These are phyloP conservation scores for Geranium incanum DNA, from an alignment of 441 rosid genomes.

Conservation along the genomic window DNA sequence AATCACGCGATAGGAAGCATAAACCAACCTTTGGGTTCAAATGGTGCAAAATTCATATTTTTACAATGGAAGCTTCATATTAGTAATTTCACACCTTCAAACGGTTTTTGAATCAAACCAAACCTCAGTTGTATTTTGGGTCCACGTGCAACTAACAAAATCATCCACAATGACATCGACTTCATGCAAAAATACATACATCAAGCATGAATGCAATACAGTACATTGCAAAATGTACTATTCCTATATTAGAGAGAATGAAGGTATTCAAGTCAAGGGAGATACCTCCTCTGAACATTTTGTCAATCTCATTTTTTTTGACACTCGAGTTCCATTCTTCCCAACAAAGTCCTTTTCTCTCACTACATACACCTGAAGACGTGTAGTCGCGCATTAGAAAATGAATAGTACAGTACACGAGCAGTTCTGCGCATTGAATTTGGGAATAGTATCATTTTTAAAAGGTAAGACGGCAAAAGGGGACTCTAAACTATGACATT, in stretches of 20 bases:
- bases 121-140: neutral
- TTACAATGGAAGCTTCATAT: neutral
- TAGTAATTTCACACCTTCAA: neutral
- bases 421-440: neutral
- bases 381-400: neutral
- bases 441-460: neutral
- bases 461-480: too few relatives aligned
- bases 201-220: neutral
- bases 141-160: neutral
- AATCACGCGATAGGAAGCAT: neutral
- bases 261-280: neutral
- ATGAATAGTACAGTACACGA: neutral
- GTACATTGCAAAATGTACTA: neutral
- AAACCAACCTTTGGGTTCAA: neutral
- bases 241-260: neutral
- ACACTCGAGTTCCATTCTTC: neutral
- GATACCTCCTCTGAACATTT: slow-evolving; percentile 1
- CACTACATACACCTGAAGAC: slow-evolving; percentile 2
- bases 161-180: neutral
- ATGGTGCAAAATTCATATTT: neutral
- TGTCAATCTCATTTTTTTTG: neutral
- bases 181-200: neutral
- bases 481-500: too few relatives aligned
- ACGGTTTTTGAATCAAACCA: neutral
- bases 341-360: neutral